These are phyloP conservation scores for Candida albicans DNA, from an alignment of 1,139 yeast genomes.

Conservation along the genomic window DNA sequence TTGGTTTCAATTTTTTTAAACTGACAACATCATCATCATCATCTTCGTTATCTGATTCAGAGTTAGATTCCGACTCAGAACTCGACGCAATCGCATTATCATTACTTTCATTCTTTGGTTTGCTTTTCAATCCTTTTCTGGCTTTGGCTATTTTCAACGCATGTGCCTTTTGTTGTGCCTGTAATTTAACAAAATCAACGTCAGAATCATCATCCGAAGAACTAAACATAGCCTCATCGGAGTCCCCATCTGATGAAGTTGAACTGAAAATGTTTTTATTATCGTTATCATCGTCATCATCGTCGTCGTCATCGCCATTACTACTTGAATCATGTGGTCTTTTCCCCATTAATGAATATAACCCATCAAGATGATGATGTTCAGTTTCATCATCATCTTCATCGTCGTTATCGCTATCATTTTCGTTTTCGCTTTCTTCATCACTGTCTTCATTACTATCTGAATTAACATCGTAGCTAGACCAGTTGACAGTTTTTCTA, in stretches of 20 bases:
- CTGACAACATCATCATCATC: slow-evolving; percentile 4
- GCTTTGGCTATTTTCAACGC: slow-evolving; percentile 53
- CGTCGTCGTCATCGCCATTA: slow-evolving; percentile 21
- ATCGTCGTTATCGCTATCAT: slow-evolving; percentile 21
- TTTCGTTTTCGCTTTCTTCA: slow-evolving; percentile 8
- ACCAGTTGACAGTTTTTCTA: slow-evolving; percentile 27
- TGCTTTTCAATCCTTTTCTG: slow-evolving; percentile 25
- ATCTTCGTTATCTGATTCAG: slow-evolving; percentile 2
- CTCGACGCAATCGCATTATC: slow-evolving; percentile 16
- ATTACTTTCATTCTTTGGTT: slow-evolving; percentile 9
- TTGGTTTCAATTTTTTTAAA: slow-evolving; percentile 13
- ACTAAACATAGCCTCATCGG: slow-evolving; percentile 29
- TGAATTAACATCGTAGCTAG: slow-evolving; percentile 13
- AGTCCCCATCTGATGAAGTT: slow-evolving; percentile 21
- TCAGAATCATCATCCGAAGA: slow-evolving; percentile 64
- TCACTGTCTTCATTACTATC: slow-evolving; percentile 22
- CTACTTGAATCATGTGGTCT: slow-evolving; percentile 7
- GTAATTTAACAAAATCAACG: slow-evolving; percentile 68
- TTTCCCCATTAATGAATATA: slow-evolving; percentile 22
- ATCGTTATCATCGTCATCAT: slow-evolving; percentile 31
- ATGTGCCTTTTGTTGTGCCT: slow-evolving; percentile 62
- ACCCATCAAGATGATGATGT: slow-evolving; percentile 18
- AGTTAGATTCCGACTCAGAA: slow-evolving; percentile 9
- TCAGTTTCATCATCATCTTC: slow-evolving; percentile 29
- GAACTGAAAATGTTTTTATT: background rate